Evolutionary conservation across 768 basidiomycete species (phyloP).

Genomic region (Mycena polygramma): DNA sequence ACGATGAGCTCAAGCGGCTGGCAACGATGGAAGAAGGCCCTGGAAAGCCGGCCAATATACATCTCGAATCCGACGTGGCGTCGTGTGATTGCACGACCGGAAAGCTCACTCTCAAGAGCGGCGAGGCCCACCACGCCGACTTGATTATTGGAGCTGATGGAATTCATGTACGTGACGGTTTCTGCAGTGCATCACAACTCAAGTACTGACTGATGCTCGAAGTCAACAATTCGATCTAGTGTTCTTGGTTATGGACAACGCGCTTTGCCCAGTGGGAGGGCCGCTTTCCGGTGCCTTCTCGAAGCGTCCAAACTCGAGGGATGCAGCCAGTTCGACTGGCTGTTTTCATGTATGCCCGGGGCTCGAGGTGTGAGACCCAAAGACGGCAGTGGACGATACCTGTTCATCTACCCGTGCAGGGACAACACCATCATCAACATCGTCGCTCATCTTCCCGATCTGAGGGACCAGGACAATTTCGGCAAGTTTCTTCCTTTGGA

Average conservation of each 20-base stretch:
- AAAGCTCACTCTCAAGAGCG: constrained; percentile 7
- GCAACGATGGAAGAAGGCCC: neutral
- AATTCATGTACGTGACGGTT: neutral
- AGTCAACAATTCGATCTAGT: constrained; percentile 19
- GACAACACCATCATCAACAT: neutral
- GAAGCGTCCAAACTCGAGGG: constrained; percentile 4
- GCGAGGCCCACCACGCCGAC: constrained; percentile 12
- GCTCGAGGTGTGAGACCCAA: neutral
- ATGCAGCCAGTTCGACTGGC: neutral
- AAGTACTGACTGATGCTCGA: neutral
- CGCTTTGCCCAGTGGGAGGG: neutral
- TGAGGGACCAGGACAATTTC: neutral
- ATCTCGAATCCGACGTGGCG: neutral
- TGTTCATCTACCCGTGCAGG: neutral
- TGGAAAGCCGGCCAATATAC: neutral
- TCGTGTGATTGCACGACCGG: neutral
- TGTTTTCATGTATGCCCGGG: neutral
- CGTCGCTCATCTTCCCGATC: neutral
- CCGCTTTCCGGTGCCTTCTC: constrained; percentile 23
- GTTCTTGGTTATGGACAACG: constrained; percentile 12
- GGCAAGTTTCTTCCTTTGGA: neutral
- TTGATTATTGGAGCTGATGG: constrained; percentile 24
- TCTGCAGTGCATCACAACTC: neutral
- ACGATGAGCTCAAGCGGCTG: constrained; percentile 13
- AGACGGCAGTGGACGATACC: neutral